These are phyloP conservation scores for Annona cherimola DNA, from an alignment of 164 flowering plant species.

Conservation along the genomic window DNA sequence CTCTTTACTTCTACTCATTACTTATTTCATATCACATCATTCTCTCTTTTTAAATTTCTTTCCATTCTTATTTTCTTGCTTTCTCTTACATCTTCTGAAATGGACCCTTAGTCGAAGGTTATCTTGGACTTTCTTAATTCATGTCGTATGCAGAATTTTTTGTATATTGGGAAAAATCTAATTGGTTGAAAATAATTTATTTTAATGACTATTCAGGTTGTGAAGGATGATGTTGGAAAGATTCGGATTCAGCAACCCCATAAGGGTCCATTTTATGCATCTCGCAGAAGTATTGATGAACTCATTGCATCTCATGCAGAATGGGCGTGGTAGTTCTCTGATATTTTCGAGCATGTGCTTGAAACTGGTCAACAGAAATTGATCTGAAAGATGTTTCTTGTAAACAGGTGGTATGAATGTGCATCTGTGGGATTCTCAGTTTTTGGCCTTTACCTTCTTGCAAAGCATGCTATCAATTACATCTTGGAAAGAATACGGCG, in stretches of 20 bases:
- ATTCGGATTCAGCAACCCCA: conserved; percentile 80
- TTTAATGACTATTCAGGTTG: conserved; percentile 46
- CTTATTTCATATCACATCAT: no score
- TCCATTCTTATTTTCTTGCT: not conserved
- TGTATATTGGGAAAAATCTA: not conserved
- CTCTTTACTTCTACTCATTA: no score
- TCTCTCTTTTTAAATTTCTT: no score
- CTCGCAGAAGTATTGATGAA: conserved; percentile 81
- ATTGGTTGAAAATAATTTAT: not conserved
- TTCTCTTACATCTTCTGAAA: not conserved
- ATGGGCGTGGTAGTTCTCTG: conserved; percentile 72
- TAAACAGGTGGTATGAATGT: conserved; percentile 73
- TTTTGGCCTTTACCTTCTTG: conserved; percentile 69
- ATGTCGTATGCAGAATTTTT: no score
- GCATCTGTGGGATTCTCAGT: conserved; percentile 80
- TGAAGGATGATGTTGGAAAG: conserved; percentile 89
- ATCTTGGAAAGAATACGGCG: conserved; percentile 74
- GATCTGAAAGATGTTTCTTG: not conserved
- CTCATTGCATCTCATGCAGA: conserved; percentile 82
- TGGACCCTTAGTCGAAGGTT: not conserved
- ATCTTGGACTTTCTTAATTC: not conserved
- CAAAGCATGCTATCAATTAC: conserved; percentile 61
- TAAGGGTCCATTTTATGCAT: conserved; percentile 88
- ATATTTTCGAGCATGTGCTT: not conserved
- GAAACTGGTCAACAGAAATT: not conserved